phyloP scores from a whole-genome alignment of 108 stramenopile species.

The Nannochloropsis oceanica region DNA sequence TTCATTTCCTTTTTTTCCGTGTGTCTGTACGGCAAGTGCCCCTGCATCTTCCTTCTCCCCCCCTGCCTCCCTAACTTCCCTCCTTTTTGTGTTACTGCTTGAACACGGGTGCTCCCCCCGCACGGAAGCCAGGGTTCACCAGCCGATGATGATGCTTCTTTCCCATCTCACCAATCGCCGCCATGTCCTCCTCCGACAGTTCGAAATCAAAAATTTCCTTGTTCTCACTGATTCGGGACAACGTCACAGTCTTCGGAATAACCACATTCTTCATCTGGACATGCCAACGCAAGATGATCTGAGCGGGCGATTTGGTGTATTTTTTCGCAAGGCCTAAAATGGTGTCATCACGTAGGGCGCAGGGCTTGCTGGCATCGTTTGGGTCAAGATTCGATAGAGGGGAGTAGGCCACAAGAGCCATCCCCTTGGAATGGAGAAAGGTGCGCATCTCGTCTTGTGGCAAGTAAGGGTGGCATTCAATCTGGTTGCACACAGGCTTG shows the following conservation, averaged over 20 bases:
- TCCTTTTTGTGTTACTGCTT: background rate
- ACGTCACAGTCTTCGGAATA: constrained; percentile 36
- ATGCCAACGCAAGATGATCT: constrained; percentile 37
- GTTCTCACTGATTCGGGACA: constrained; percentile 19
- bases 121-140: background rate
- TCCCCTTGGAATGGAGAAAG: constrained; percentile 2
- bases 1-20: too few relatives aligned
- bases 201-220: constrained; percentile 35
- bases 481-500: background rate
- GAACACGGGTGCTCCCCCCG: background rate
- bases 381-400: constrained; percentile 32
- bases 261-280: constrained; percentile 31
- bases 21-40: too few relatives aligned
- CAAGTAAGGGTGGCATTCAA: constrained; percentile 11
- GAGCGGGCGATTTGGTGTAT: constrained; percentile 29
- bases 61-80: background rate
- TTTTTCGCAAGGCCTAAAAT: constrained; percentile 5
- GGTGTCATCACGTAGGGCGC: constrained; percentile 21
- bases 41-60: too few relatives aligned
- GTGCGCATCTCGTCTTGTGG: background rate
- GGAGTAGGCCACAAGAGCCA: constrained; percentile 32
- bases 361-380: background rate
- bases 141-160: background rate
- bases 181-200: constrained; percentile 21
- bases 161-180: constrained; percentile 15